Base-by-base conservation (phyloP, 2,329 filamentous ascomycete genomes). In the Chrysosporium queenslandicum region DNA sequence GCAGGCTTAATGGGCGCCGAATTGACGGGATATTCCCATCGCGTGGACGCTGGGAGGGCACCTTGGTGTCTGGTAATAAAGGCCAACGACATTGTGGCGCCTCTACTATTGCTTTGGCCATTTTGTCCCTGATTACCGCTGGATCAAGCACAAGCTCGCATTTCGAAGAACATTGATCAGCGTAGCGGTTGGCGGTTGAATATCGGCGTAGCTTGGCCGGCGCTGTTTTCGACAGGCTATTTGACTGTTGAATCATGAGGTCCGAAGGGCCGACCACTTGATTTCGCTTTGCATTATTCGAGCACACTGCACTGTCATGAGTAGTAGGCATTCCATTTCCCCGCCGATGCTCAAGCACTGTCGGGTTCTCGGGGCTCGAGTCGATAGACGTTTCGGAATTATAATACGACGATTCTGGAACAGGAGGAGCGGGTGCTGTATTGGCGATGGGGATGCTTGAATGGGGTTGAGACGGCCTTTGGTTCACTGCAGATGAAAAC, bases 121-220 rank as follows among this genome's bases (percentile, higher is more conserved):
- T 46, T 5, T 46, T 6, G 1, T 12, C 14, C n/a, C 41, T 46
- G 20, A 40, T 21, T 21, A 32, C 7, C 14, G 32, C 42, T 5
- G 30, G 23, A 18, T 29, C 16, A 39, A 42, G 41, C 6, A n/a
- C 42, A 32, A 30, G 8, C 21, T 41, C 50, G 27, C 42, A 34
- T 34, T 34, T 36, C 2, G 39, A 36, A 23, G 39, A 16, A 20
- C 27, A 12, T 20, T 20, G 37, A 14, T 30, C 16, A 16, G n/a
- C 20, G 4, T 12, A 16, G 34, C 40, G 14, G 12, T 55, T 53
- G 23, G 49, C 53, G 8, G 50, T 50, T 14, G 53, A 55, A 48
- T 56, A 53, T 21, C 55, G 47, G 14, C 53, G 47, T 51, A 43
- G 2, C 20, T 21, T 30, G 16, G 4, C 34, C 34, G 46, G 41